These are phyloP conservation scores for Pyricularia pennisetigena DNA, from an alignment of 2,329 filamentous ascomycete genomes.

Conservation along the genomic window DNA sequence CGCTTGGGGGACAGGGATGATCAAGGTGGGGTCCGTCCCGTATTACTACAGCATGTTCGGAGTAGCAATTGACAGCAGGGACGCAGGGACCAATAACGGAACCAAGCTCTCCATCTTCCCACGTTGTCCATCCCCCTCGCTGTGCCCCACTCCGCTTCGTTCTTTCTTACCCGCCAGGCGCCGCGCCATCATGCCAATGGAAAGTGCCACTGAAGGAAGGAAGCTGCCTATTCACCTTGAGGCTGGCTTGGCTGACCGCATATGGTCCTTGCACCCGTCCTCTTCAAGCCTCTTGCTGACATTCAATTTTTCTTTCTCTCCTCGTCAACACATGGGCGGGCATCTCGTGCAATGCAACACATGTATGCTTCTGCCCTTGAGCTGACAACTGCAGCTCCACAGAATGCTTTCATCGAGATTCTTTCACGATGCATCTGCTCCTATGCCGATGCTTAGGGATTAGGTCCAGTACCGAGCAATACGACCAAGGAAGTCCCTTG, in stretches of 20 bases:
- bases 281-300: neutral
- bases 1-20: neutral
- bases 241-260: no score
- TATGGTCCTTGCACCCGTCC: no score
- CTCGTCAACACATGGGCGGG: neutral
- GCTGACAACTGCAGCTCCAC: neutral
- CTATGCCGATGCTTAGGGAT: neutral
- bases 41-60: neutral
- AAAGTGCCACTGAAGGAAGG: neutral
- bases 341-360: neutral
- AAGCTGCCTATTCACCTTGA: no score
- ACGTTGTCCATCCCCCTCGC: neutral
- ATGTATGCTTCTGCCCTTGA: neutral
- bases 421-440: neutral
- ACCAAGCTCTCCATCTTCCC: neutral
- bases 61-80: neutral
- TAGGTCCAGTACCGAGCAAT: neutral
- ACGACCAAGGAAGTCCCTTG: neutral
- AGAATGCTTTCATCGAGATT: neutral
- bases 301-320: neutral
- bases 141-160: neutral
- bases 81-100: neutral
- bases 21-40: neutral
- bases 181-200: neutral
- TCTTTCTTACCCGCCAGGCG: neutral